Base-by-base conservation (phyloP, 139 green algal species). In the Ulvella scutata region DNA sequence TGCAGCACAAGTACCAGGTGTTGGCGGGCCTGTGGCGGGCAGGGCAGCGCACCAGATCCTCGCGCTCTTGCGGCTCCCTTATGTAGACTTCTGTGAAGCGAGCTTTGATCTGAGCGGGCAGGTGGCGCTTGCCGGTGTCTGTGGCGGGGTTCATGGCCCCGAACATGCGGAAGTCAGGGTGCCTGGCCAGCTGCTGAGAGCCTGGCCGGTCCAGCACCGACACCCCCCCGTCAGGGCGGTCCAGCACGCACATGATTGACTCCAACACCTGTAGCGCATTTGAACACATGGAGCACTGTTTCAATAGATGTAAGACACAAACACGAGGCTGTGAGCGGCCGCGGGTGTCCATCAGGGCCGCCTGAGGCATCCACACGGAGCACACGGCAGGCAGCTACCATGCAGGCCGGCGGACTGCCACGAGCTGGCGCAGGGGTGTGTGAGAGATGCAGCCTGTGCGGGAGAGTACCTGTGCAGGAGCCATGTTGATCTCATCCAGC, bases 121-220 rank as follows among this genome's bases (percentile, higher is more conserved):
- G 87, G 73, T 98, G 91, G 20, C 88, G 82, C 85, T 99, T 99
- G 44, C 95, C 95, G 34, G 91, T 88, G 77, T 96, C 95, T 3
- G 95, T 99, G 20, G 93, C 93, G 0, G 95, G 95, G 83, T 99
- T 99, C 95, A 99, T 99, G 29, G 89, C 89, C 0, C 87, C 93
- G 74, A 99, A 91, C 3, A 99, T 83, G 2, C 95, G 83, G 83
- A 99, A 99, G 37, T 81, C 51, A 2, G 92, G 89, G 79, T 98
- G 93, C 17, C 91, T 84, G 1, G 35, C 43, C n/a, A 29, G 43
- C 51, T 84, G 79, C 43, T 36, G 3, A 59, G 1, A 38, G 10
- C 33, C 62, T 51, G 3, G 38, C 62, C 7, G 67, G 38, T 62
- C 60, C 51, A 20, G 61, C 62, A 37, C n/a, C n/a, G n/a, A n/a